Evolutionary conservation across 2,329 filamentous ascomycete species (phyloP).

Genomic region (Neopestalotiopsis sp.): DNA sequence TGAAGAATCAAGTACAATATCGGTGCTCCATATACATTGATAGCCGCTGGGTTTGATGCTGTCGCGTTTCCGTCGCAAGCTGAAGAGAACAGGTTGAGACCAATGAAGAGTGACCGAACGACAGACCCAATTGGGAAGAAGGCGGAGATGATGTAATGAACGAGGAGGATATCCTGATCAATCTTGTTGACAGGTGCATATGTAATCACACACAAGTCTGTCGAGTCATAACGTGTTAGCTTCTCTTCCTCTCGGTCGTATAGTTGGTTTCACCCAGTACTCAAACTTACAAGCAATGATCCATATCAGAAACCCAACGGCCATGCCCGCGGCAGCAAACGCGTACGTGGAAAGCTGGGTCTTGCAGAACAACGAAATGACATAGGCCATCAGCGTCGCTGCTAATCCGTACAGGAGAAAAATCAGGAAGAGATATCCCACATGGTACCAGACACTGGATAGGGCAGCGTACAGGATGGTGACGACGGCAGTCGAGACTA

Average conservation of each 20-base stretch:
- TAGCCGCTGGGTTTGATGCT: slow-evolving; percentile 70
- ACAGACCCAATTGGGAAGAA: slow-evolving; percentile 81
- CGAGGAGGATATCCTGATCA: slow-evolving; percentile 69
- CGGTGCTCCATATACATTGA: slow-evolving; percentile 80
- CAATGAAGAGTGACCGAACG: slow-evolving; percentile 74
- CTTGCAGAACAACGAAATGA: slow-evolving; percentile 79
- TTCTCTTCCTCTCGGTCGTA: no score
- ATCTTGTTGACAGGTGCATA: slow-evolving; percentile 75
- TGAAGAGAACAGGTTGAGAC: slow-evolving; percentile 83
- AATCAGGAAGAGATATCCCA: slow-evolving; percentile 82
- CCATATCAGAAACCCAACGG: slow-evolving; percentile 72
- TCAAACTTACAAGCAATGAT: slow-evolving; percentile 48
- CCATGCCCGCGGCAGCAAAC: slow-evolving; percentile 79
- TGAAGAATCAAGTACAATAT: slow-evolving; percentile 85
- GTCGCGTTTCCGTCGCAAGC: slow-evolving; percentile 72
- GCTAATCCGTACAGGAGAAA: slow-evolving; percentile 82
- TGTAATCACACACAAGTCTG: slow-evolving; percentile 51
- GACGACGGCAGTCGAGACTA: slow-evolving; percentile 69
- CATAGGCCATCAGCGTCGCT: slow-evolving; percentile 77
- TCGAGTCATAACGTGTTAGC: no score
- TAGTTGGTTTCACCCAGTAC: no score
- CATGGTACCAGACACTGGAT: slow-evolving; percentile 74
- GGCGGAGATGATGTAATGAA: slow-evolving; percentile 76
- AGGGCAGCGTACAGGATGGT: slow-evolving; percentile 72
- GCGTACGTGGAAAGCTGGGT: slow-evolving; percentile 87